phyloP scores from a whole-genome alignment of 805 yeast species.

The Yarrowia phangngaensis region DNA sequence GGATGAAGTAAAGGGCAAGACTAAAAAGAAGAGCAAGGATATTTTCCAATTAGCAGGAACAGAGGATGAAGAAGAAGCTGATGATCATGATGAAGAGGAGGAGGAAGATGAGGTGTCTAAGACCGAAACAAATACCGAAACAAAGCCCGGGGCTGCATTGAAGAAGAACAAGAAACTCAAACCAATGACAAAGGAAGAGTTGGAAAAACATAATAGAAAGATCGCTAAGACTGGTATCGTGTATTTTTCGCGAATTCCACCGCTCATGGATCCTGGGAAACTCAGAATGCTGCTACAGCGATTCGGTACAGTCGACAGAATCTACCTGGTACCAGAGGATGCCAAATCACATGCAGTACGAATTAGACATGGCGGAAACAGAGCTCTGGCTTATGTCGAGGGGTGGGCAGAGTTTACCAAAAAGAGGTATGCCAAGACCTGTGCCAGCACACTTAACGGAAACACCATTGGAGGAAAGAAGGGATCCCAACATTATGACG shows the following conservation, averaged over 20 bases:
- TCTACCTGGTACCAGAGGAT: constrained; percentile 84
- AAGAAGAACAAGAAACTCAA: constrained; percentile 29
- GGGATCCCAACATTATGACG: constrained; percentile 87
- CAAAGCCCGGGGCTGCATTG: too few species aligned
- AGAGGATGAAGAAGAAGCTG: constrained; percentile 27
- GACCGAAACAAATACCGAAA: constrained; percentile 1
- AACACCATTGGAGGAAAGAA: constrained; percentile 89
- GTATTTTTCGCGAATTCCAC: constrained; percentile 88
- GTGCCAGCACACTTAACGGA: constrained; percentile 82
- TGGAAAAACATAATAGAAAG: constrained; percentile 42
- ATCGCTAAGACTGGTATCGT: constrained; percentile 82
- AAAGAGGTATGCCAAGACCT: constrained; percentile 82
- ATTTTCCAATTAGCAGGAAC: constrained; percentile 21
- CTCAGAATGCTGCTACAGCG: constrained; percentile 72
- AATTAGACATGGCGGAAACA: constrained; percentile 85
- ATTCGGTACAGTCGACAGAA: constrained; percentile 84
- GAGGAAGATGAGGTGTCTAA: constrained; percentile 29
- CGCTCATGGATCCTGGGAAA: constrained; percentile 94
- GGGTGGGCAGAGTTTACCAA: constrained; percentile 94
- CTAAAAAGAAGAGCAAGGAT: constrained; percentile 18
- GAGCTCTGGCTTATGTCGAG: constrained; percentile 79
- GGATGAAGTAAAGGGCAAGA: constrained; percentile 27
- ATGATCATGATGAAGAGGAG: constrained; percentile 27
- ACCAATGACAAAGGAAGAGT: constrained; percentile 39
- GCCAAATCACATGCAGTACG: constrained; percentile 59